Conservation (phyloP, 352 stramenopile genomes). For the Globisporangium nodosum region DNA sequence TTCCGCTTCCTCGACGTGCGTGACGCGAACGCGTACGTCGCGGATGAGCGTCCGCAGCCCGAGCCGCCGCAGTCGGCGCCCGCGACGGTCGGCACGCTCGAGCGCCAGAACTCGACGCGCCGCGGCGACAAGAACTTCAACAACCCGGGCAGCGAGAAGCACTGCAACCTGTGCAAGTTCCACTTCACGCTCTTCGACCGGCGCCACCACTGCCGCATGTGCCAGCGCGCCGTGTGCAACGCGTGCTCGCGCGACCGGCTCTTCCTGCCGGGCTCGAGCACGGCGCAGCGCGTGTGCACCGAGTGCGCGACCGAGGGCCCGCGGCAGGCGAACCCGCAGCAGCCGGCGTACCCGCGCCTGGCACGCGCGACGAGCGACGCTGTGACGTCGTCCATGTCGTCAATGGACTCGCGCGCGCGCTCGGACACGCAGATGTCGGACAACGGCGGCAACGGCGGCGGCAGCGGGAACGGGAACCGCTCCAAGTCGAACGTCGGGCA, state of each 20-base stretch:
- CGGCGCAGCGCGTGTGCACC: slow-evolving; percentile 83
- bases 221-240: slow-evolving; percentile 83
- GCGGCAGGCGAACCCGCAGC: slow-evolving; percentile 43
- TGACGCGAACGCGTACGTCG: slow-evolving; percentile 75
- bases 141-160: slow-evolving; percentile 73
- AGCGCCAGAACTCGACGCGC: slow-evolving; percentile 49
- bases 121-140: slow-evolving; percentile 50
- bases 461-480: slow-evolving; percentile 17
- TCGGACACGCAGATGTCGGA: slow-evolving; percentile 79
- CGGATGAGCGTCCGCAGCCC: slow-evolving; percentile 57
- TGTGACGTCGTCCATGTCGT: slow-evolving; percentile 16
- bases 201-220: slow-evolving; percentile 88
- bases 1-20: slow-evolving; percentile 80
- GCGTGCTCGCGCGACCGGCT: slow-evolving; percentile 81
- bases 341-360: slow-evolving; percentile 32
- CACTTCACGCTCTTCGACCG: slow-evolving; percentile 89
- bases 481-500: slow-evolving; percentile 39
- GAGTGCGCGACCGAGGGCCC: slow-evolving; percentile 83
- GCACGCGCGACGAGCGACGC: slow-evolving; percentile 61
- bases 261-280: slow-evolving; percentile 78
- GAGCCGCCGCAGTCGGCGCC: slow-evolving; percentile 55
- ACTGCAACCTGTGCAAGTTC: slow-evolving; percentile 88
- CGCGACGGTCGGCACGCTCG: slow-evolving; percentile 27
- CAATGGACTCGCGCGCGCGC: slow-evolving; percentile 37
- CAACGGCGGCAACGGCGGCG: slow-evolving; percentile 11